Base-by-base conservation (phyloP, 2,329 filamentous ascomycete genomes). In the Venturia effusa region DNA sequence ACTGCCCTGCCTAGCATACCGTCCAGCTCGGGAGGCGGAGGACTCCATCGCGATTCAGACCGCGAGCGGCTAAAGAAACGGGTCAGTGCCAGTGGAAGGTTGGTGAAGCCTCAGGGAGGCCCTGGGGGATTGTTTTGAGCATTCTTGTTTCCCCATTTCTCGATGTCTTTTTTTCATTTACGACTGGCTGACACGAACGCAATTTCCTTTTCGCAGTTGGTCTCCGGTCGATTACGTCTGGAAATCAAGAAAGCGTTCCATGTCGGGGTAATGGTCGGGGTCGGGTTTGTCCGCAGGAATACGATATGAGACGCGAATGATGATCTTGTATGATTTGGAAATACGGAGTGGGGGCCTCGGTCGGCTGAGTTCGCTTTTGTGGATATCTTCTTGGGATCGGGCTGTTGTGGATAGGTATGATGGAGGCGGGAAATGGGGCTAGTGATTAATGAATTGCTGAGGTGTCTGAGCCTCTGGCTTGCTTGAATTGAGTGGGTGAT, bases 1-100 rank as follows among this genome's bases (percentile, higher is more conserved):
- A 80, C 83, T 0, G 83, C 87, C 0, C 75, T 91, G 43, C 85
- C 89, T 19, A 77, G 76, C 39, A 80, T 83, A 19, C 51, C 11
- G 51, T 30, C 51, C 27, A 17, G 51, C 30, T 32, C 51, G 1
- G 10, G 13, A 13, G 51, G 27, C 11, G 43, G 65, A 68, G 41
- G 71, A 72, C 68, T 68, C 73, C 73, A 66, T 15, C 51, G 51
- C 68, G 70, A 71, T 76, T 66, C 68, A 68, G 72, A 40, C 72
- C 76, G 65, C 66, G 75, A 22, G 73, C 76, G 27, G 69, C 69
- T 19, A 69, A 71, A 66, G 64, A 77, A 77, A 67, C 69, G 75
- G 57, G 74, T 76, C 10, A 74, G 73, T 57, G 74, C 74, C 40
- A 68, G 74, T 27, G 74, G 74, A 69, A 75, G 74, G 71, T 72